Evolutionary conservation across 257 asterid species (phyloP).

Genomic region (Dorcoceras hygrometricum): DNA sequence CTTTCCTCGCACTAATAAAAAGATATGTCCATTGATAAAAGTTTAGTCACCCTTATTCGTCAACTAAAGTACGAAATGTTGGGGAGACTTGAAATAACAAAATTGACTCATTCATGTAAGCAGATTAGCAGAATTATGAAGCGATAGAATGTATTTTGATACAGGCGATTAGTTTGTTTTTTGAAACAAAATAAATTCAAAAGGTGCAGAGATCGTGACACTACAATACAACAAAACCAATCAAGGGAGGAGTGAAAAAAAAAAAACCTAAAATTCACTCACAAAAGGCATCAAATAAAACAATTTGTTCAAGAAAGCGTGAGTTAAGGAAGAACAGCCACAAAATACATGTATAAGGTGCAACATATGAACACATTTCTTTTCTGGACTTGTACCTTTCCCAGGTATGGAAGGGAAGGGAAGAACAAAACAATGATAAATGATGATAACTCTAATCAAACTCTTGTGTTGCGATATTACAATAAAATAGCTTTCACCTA

Average conservation of each 20-base stretch:
- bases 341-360: background rate
- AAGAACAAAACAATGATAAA: background rate
- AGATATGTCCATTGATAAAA: background rate
- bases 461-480: slow-evolving; percentile 36
- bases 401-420: background rate
- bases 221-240: background rate
- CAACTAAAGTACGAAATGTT: background rate
- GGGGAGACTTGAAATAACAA: background rate
- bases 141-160: background rate
- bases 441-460: slow-evolving; percentile 27
- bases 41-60: background rate
- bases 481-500: slow-evolving; percentile 26
- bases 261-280: background rate
- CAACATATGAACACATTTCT: background rate
- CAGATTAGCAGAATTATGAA: background rate
- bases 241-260: background rate
- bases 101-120: background rate
- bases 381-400: background rate
- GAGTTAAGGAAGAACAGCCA: background rate
- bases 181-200: background rate
- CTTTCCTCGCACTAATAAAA: slow-evolving; percentile 33
- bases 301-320: background rate
- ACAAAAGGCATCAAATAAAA: background rate
- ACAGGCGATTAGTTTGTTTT: no score
- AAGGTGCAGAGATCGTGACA: background rate